phyloP scores from a whole-genome alignment of 2,329 filamentous ascomycete genomes.

The Nannizzia gypsea region DNA sequence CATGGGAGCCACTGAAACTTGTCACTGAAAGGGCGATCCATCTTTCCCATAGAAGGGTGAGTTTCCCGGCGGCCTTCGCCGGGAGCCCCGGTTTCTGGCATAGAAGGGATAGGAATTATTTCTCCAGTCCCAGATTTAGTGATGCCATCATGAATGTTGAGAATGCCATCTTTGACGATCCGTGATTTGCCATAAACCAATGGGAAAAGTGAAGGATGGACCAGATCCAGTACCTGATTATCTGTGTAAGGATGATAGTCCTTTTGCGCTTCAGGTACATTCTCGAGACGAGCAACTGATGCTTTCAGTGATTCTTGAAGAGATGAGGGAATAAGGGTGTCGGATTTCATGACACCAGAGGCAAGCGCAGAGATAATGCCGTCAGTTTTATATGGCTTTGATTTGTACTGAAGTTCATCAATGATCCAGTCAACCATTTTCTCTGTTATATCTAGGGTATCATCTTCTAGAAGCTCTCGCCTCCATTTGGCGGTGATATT shows the following conservation, averaged over 20 bases:
- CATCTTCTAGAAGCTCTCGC: slow-evolving; percentile 17
- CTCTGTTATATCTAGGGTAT: slow-evolving; percentile 19
- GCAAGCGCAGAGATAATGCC: slow-evolving; percentile 38
- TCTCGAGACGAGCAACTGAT: slow-evolving; percentile 41
- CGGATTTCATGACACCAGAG: slow-evolving; percentile 42
- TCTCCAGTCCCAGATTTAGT: slow-evolving; percentile 14
- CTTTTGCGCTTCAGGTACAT: slow-evolving; percentile 40
- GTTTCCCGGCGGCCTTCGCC: no score
- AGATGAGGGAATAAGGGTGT: slow-evolving; percentile 33
- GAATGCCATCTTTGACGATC: slow-evolving; percentile 16
- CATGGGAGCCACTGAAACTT: slow-evolving; percentile 37
- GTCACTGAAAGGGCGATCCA: slow-evolving; percentile 15
- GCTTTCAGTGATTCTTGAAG: slow-evolving; percentile 34
- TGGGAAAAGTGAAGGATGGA: slow-evolving; percentile 47
- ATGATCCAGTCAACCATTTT: slow-evolving; percentile 33
- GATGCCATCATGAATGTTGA: slow-evolving; percentile 20
- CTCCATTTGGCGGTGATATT: slow-evolving; percentile 26
- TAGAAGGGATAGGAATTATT: slow-evolving; percentile 10
- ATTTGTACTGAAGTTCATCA: slow-evolving; percentile 41
- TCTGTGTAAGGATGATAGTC: slow-evolving; percentile 55
- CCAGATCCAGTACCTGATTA: slow-evolving; percentile 49
- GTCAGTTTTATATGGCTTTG: slow-evolving; percentile 27
- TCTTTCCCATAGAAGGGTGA: neutral
- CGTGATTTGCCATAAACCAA: slow-evolving; percentile 23
- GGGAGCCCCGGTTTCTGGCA: neutral